Evolutionary conservation across 2,329 filamentous ascomycete species (phyloP), one percentile per base, ranked within the genome.

Genomic region (Stagonosporopsis rhizophila): DNA sequence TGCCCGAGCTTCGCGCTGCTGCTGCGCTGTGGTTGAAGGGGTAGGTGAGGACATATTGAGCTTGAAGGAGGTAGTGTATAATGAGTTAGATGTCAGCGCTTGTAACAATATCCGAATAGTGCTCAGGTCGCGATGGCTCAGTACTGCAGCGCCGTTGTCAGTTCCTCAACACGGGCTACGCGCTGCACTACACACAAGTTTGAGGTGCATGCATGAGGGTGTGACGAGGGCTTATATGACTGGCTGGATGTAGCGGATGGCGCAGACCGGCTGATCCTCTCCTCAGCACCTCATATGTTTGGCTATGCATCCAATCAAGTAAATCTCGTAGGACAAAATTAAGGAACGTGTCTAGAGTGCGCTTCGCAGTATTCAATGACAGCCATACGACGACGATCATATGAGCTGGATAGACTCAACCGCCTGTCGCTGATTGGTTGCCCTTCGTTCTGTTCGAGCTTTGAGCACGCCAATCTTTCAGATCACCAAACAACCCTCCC

Each of bases 1-100:
- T 35, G 81, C 79, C 52, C 81, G 80, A 52, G 82, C 81, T 74
- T 83, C 81, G 56, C 77, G 75, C 55, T 75, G 76, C 37, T 73
- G 70, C 50, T 69, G 72, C 15, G 68, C 68, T 25, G 72, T 66
- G 53, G 74, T 68, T 34, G 70, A 54, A 32, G 70, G 61, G 4
- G 56, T 45, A 9, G 65, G 59, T n/a, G 68, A 63, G 17, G 72
- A 62, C 72, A 75, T 75, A 5, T 15, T 58, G 53, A 20, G 22
- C 22, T n/a, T n/a, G n/a, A 34, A 44, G 20, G 30, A 34, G 4
- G 3, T 23, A n/a, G 17, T 12, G 14, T n/a, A 11, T 40, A 11
- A 35, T 30, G 9, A 27, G 23, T 22, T 7, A 23, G 35, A 20
- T 27, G 25, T 39, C 17, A 9, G 5, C 7, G 22, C 14, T 38